Evolutionary conservation across 164 flowering plant genomes (phyloP).

Genomic region (Tetracentron sinense): DNA sequence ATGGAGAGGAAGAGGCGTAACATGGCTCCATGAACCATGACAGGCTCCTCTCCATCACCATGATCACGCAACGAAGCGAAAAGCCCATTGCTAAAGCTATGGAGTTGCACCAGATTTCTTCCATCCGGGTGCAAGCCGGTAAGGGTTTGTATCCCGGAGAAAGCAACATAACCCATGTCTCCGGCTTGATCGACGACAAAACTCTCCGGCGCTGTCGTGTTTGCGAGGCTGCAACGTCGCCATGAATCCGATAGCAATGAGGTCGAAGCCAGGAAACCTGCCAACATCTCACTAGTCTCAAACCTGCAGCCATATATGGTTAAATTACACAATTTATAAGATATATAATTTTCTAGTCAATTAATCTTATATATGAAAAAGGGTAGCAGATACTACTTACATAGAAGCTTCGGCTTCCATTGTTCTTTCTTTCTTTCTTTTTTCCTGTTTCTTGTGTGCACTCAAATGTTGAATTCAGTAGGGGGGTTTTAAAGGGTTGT

Average conservation of each 20-base stretch:
- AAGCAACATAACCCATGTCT: constrained; percentile 42
- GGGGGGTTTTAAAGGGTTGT: neutral
- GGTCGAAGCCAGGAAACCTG: constrained; percentile 56
- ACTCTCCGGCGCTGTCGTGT: constrained; percentile 26
- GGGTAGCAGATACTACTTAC: constrained; percentile 17
- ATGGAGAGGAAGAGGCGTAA: constrained; percentile 34
- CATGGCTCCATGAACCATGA: constrained; percentile 49
- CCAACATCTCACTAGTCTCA: constrained; percentile 69
- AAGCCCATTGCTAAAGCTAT: constrained; percentile 16
- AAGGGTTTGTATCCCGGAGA: constrained; percentile 38
- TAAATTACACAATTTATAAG: no score
- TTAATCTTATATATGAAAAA: neutral
- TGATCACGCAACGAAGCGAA: constrained; percentile 23
- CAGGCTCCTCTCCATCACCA: constrained; percentile 28
- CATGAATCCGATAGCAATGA: constrained; percentile 50
- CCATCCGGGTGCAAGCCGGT: constrained; percentile 17
- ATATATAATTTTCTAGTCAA: neutral
- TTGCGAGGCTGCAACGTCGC: constrained; percentile 48
- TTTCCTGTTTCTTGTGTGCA: neutral
- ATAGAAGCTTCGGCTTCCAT: constrained; percentile 28
- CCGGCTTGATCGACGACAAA: constrained; percentile 32
- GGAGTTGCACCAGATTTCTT: constrained; percentile 26
- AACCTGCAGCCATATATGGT: constrained; percentile 49
- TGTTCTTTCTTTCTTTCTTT: neutral
- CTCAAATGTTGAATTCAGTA: neutral